A percentile compares a stretch with the other conserved stretches of the same genome.
Evolutionary conservation across 2,329 filamentous ascomycete species (phyloP).

Genomic region (Neofusicoccum ribis): DNA sequence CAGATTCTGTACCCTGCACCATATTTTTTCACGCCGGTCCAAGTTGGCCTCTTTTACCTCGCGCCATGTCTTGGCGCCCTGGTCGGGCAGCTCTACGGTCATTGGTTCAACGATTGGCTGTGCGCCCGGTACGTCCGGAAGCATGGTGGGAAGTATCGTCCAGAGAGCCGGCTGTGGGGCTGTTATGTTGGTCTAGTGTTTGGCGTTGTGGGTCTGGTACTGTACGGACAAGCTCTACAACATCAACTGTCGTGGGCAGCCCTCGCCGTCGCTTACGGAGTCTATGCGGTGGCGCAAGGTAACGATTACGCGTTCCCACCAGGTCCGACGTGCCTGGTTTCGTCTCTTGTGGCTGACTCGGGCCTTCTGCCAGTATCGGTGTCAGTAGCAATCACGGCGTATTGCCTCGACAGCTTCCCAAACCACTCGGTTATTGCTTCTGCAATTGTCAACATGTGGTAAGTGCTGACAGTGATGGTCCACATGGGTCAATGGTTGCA

Average conservation of each 20-base stretch:
- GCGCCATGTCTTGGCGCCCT: conserved; percentile 36
- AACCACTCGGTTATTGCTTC: conserved; percentile 33
- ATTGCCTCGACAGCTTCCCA: conserved; percentile 35
- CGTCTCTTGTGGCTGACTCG: not conserved
- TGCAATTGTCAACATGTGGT: conserved; percentile 33
- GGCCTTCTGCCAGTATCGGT: not conserved
- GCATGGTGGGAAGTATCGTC: conserved; percentile 24
- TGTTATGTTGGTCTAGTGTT: conserved; percentile 33
- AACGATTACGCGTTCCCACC: not conserved
- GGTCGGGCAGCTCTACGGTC: conserved; percentile 34
- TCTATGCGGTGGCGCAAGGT: conserved; percentile 20
- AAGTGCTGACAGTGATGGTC: not conserved
- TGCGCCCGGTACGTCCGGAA: conserved; percentile 32
- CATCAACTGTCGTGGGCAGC: conserved; percentile 34
- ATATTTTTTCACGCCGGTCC: conserved; percentile 13
- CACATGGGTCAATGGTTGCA: not conserved
- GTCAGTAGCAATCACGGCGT: conserved; percentile 32
- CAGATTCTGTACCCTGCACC: conserved; percentile 27
- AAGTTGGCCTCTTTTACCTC: conserved; percentile 33
- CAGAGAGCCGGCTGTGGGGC: conserved; percentile 35
- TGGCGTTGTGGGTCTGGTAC: conserved; percentile 33
- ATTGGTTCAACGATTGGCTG: conserved; percentile 40
- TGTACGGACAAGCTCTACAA: conserved; percentile 35
- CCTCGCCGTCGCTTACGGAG: conserved; percentile 36
- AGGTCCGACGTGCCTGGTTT: not conserved